These are phyloP conservation scores for Graphilbum fragrans DNA, from an alignment of 2,329 filamentous ascomycete genomes.

Conservation along the genomic window DNA sequence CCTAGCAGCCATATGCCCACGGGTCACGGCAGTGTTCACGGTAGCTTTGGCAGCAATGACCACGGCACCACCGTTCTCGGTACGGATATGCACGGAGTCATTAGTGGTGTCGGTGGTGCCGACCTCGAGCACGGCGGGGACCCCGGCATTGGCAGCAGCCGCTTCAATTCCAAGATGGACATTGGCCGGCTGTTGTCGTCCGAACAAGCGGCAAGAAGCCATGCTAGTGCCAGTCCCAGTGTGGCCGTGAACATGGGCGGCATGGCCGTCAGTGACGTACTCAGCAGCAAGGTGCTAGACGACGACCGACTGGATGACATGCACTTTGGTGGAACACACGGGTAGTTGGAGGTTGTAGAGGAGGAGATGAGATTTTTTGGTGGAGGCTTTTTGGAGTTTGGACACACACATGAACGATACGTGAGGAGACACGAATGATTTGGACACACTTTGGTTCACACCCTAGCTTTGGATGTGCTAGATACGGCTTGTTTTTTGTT, in stretches of 20 bases:
- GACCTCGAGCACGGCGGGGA: constrained; percentile 7
- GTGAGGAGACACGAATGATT: too few species aligned
- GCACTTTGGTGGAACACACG: constrained; percentile 5
- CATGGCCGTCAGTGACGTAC: not conserved
- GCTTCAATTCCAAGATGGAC: constrained; percentile 12
- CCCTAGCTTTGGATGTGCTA: too few species aligned
- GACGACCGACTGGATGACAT: constrained; percentile 11
- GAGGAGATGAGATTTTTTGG: not conserved
- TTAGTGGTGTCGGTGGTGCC: not conserved
- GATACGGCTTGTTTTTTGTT: too few species aligned
- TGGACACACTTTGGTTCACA: too few species aligned
- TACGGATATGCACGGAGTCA: not conserved
- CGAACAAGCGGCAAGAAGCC: constrained; percentile 5
- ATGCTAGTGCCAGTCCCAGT: not conserved
- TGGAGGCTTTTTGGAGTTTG: too few species aligned
- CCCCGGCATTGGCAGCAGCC: constrained; percentile 3
- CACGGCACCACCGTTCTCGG: not conserved
- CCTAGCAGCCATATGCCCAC: too few species aligned
- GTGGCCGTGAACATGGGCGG: not conserved
- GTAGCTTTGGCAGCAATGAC: not conserved
- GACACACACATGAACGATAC: too few species aligned
- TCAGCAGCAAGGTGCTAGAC: constrained; percentile 2
- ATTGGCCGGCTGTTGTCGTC: constrained; percentile 11
- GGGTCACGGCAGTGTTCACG: not conserved
- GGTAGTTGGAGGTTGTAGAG: not conserved